Conservation (phyloP, 2,329 filamentous ascomycete species). For the Venturia pyrina region DNA sequence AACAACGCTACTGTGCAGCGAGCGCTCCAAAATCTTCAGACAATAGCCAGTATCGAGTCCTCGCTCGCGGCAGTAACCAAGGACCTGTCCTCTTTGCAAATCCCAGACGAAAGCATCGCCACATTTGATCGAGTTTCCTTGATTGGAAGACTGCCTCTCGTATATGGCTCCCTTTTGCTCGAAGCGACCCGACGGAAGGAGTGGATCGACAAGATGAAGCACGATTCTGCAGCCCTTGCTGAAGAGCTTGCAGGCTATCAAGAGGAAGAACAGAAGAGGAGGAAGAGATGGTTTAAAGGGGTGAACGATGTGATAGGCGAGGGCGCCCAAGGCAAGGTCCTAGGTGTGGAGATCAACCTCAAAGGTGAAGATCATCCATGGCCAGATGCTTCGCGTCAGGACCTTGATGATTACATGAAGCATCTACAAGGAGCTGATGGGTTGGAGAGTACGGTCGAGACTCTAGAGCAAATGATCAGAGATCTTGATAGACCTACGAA, state of each 20-base stretch:
- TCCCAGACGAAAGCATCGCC: slow-evolving; percentile 65
- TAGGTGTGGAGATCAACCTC: slow-evolving; percentile 77
- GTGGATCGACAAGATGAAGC: slow-evolving; percentile 84
- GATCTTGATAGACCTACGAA: slow-evolving; percentile 75
- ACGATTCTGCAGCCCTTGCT: slow-evolving; percentile 75
- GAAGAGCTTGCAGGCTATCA: slow-evolving; percentile 90
- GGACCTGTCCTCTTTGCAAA: slow-evolving; percentile 60
- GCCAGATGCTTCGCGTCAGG: slow-evolving; percentile 66
- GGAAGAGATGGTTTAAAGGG: slow-evolving; percentile 82
- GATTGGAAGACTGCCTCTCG: slow-evolving; percentile 72
- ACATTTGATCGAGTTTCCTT: slow-evolving; percentile 72
- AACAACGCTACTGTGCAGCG: slow-evolving; percentile 59
- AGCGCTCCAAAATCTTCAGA: slow-evolving; percentile 67
- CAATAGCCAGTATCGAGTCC: slow-evolving; percentile 69
- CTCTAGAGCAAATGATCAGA: slow-evolving; percentile 65
- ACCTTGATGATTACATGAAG: slow-evolving; percentile 65
- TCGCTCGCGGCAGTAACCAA: slow-evolving; percentile 61
- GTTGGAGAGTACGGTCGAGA: slow-evolving; percentile 56
- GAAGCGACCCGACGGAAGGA: slow-evolving; percentile 80
- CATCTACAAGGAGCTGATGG: slow-evolving; percentile 54
- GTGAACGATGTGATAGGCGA: slow-evolving; percentile 62
- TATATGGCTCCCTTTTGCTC: slow-evolving; percentile 81
- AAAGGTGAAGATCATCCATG: slow-evolving; percentile 70
- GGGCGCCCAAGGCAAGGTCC: slow-evolving; percentile 51
- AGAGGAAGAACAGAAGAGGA: slow-evolving; percentile 81